Evolutionary conservation across 345 rosid genomes (phyloP).

Genomic region (Syzygium aromaticum): DNA sequence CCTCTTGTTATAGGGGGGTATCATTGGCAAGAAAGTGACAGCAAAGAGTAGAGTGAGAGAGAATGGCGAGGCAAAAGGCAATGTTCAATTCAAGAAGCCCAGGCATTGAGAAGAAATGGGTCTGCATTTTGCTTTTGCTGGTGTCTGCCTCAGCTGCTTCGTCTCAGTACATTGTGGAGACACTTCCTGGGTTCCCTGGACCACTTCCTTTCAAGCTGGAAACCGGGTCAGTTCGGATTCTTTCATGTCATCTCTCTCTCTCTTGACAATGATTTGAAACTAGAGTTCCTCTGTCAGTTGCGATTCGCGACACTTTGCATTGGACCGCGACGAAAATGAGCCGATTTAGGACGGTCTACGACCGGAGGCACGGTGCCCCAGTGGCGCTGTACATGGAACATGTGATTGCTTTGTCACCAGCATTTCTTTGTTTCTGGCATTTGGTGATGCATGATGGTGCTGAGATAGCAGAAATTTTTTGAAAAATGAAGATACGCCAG

Average conservation of each 20-base stretch:
- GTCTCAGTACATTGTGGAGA: background rate
- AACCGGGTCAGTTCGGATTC: background rate
- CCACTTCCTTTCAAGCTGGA: background rate
- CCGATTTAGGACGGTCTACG: background rate
- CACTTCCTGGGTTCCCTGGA: background rate
- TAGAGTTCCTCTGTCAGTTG: background rate
- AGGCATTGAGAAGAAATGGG: background rate
- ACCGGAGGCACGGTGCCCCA: background rate
- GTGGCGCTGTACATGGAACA: background rate
- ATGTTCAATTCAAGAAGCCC: background rate
- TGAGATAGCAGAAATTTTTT: background rate
- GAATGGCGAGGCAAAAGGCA: background rate
- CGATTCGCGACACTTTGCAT: background rate
- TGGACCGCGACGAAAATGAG: background rate
- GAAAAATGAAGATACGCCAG: background rate
- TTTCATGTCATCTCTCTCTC: background rate
- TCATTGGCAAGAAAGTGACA: background rate
- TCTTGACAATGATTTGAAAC: background rate
- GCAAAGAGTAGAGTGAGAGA: background rate
- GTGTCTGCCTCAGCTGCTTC: background rate
- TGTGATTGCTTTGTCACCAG: background rate
- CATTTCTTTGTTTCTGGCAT: background rate
- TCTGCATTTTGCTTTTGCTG: background rate
- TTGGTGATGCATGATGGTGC: background rate
- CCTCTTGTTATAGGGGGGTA: background rate